A percentile compares a stretch with the other conserved stretches of the same genome.
phyloP scores from a whole-genome alignment of 2,329 filamentous ascomycete species.

The Plectosphaerella plurivora region DNA sequence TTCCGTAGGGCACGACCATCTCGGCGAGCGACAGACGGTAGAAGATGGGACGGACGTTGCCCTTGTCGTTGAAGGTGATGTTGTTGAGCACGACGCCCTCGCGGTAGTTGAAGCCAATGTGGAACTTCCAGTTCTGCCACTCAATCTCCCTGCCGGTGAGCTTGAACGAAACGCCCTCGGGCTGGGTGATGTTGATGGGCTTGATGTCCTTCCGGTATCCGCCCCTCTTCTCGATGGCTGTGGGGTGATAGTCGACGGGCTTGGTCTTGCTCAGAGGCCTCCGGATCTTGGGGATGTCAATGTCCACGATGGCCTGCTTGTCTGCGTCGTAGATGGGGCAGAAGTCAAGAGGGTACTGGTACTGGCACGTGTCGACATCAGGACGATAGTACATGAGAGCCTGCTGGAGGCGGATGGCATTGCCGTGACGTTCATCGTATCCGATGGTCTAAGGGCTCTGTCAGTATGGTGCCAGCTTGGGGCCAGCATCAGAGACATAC shows the following conservation, averaged over 20 bases:
- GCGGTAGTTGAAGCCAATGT: conserved; percentile 91
- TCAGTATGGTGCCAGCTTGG: too few relatives aligned
- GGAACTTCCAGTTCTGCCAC: conserved; percentile 93
- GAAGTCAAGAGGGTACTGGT: conserved; percentile 88
- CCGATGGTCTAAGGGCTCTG: conserved; percentile 61
- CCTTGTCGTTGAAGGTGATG: conserved; percentile 84
- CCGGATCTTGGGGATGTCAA: conserved; percentile 76
- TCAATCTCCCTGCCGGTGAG: conserved; percentile 69
- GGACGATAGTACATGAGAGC: conserved; percentile 95
- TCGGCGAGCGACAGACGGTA: conserved; percentile 86
- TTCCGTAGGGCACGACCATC: conserved; percentile 90
- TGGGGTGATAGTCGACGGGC: conserved; percentile 76
- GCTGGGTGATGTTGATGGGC: conserved; percentile 82
- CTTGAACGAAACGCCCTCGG: conserved; percentile 82
- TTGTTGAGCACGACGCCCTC: conserved; percentile 89
- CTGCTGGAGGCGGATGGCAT: conserved; percentile 74
- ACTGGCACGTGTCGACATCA: conserved; percentile 80
- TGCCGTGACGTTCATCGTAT: conserved; percentile 87
- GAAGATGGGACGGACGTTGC: conserved; percentile 72
- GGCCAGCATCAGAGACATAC: too few relatives aligned
- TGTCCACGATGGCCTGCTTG: conserved; percentile 72
- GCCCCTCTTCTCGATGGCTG: conserved; percentile 65
- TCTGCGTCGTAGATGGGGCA: conserved; percentile 86
- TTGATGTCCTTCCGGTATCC: conserved; percentile 78
- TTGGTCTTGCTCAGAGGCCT: conserved; percentile 67